These are phyloP conservation scores for Incumbomyces delicatus DNA, from an alignment of 2,329 filamentous ascomycete species.

Conservation along the genomic window DNA sequence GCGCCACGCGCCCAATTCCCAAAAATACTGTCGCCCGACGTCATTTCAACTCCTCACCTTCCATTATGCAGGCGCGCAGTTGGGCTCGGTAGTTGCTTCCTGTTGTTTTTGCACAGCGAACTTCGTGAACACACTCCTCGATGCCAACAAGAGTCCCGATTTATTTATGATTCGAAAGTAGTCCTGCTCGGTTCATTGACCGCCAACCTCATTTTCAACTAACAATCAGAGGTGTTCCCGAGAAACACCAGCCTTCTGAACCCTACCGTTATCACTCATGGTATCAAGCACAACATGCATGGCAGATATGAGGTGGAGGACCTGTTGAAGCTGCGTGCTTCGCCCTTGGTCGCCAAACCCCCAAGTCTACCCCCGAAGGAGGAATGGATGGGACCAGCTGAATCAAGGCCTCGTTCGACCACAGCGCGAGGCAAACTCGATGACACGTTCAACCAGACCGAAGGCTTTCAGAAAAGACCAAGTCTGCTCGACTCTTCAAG, in stretches of 20 bases:
- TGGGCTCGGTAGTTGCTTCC: neutral
- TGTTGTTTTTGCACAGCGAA: too few relatives aligned
- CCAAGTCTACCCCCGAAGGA: constrained; percentile 69
- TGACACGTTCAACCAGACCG: constrained; percentile 11
- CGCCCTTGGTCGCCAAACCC: constrained; percentile 75
- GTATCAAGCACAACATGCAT: constrained; percentile 19
- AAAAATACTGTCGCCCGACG: neutral
- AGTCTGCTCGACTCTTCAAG: constrained; percentile 36
- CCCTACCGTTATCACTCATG: neutral
- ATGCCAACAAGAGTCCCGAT: too few relatives aligned
- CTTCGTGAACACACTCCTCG: too few relatives aligned
- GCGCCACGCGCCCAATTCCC: neutral
- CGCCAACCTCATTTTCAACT: too few relatives aligned
- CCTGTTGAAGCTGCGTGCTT: constrained; percentile 65
- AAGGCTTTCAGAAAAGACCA: constrained; percentile 24
- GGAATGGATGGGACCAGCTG: constrained; percentile 80
- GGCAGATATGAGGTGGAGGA: constrained; percentile 66
- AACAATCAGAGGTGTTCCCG: too few relatives aligned
- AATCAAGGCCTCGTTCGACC: constrained; percentile 27
- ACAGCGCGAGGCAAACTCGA: constrained; percentile 14
- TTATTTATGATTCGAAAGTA: too few relatives aligned
- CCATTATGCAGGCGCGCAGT: neutral
- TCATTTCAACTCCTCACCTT: constrained; percentile 2
- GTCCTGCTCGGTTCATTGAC: too few relatives aligned
- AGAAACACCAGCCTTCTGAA: too few relatives aligned